Evolutionary conservation across 129 eudicot species (phyloP), one percentile per base, ranked within the genome.

Genomic region (Deinandra increscens): DNA sequence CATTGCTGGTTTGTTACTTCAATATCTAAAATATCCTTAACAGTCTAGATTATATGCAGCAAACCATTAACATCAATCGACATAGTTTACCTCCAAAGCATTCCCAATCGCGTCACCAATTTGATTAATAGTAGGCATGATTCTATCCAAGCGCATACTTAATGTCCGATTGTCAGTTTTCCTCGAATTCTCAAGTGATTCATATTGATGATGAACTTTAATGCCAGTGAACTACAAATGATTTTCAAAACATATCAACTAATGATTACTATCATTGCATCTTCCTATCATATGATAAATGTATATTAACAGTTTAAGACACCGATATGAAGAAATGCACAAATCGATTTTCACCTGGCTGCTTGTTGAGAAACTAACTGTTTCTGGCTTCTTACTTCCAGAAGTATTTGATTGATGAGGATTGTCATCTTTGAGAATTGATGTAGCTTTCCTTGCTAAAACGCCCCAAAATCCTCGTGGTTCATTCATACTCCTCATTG

Each of bases 371-470:
- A 26, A 26, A 26, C 31, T 26, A 26, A 75, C 8, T 45, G 38
- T 62, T 9, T 78, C 75, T 17, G 75, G 56, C 60, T 81, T 81
- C 37, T 34, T 19, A 29, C 23, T 41, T 36, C 8, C 60, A 70
- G 55, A 51, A 60, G 76, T 4, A 8, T 33, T 71, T n/a, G 56
- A 31, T 8, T 68, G 72, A 14, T 59, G 42, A 63, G 79, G 42
- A 37, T 70, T 46, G 59, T 87, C 88, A 0, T 87, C 88, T 0
- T 91, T 91, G 9, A 88, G 83, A 72, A 88, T 77, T 11, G 87
- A 70, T 81, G 86, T 91, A 42, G 94, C 95, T 64, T 91, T 84
- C 83, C 88, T 84, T 1, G 94, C 89, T 19, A 91, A 68, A 70
- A 84, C 78, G 4, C 95, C 85, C 97, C 96, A 91, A 66, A 88